phyloP scores from a whole-genome alignment of 2,329 filamentous ascomycete species.

The Stemphylium vesicarium region DNA sequence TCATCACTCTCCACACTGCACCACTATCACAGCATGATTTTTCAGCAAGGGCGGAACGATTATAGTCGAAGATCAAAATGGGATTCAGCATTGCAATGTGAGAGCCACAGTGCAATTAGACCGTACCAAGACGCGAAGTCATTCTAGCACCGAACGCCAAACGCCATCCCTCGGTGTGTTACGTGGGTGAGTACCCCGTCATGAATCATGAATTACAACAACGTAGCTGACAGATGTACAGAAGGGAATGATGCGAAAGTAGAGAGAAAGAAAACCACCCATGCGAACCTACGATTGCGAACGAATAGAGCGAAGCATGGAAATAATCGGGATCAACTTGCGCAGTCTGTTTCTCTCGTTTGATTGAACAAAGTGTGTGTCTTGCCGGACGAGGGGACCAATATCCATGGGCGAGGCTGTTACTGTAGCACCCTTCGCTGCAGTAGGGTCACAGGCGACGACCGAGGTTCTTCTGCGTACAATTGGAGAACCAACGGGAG shows the following conservation, averaged over 20 bases:
- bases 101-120: constrained; percentile 8
- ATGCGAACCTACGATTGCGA: constrained; percentile 1
- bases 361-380: constrained; percentile 26
- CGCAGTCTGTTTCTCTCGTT: constrained; percentile 26
- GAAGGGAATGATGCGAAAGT: neutral
- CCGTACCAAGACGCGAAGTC: neutral
- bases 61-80: neutral
- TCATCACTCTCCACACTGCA: neutral
- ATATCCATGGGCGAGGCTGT: constrained; percentile 15
- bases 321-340: constrained; percentile 21
- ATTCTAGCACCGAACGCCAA: constrained; percentile 7
- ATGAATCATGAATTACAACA: constrained; percentile 4
- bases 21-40: neutral
- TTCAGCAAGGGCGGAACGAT: neutral
- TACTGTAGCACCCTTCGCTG: constrained; percentile 18
- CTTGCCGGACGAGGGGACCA: constrained; percentile 21
- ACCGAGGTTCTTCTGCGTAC: constrained; percentile 30
- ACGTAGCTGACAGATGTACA: neutral
- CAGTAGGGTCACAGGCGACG: constrained; percentile 21
- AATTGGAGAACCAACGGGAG: constrained; percentile 29
- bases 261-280: too few relatives aligned
- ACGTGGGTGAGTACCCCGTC: constrained; percentile 1
- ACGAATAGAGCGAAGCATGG: constrained; percentile 17
- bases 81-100: neutral
- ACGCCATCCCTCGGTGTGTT: neutral